phyloP scores from a whole-genome alignment of 139 green algal species.

The Coelastrella sp. region DNA sequence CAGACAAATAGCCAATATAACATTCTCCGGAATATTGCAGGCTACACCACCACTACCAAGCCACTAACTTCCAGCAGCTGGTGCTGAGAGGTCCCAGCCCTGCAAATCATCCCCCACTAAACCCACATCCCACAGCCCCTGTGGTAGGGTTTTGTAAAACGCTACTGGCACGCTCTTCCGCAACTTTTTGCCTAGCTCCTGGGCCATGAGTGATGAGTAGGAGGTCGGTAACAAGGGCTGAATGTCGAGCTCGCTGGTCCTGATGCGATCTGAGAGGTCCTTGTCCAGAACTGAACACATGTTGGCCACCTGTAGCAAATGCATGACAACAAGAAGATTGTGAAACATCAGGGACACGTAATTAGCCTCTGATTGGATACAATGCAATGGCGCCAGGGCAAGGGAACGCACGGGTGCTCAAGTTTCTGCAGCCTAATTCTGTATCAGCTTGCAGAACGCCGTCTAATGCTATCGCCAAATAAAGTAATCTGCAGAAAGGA shows the following conservation, averaged over 20 bases:
- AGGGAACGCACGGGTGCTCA: too few relatives aligned
- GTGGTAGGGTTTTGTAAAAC: constrained; percentile 46
- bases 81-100: constrained; percentile 1
- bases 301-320: constrained; percentile 71
- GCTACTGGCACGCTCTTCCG: constrained; percentile 65
- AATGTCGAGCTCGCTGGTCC: constrained; percentile 88
- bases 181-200: constrained; percentile 76
- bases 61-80: background rate
- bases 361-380: too few relatives aligned
- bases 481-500: too few relatives aligned
- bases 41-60: background rate
- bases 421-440: too few relatives aligned
- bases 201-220: constrained; percentile 80
- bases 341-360: too few relatives aligned
- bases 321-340: too few relatives aligned
- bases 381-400: too few relatives aligned
- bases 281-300: constrained; percentile 84
- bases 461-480: too few relatives aligned
- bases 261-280: constrained; percentile 85
- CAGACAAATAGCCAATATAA: too few relatives aligned
- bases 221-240: constrained; percentile 64
- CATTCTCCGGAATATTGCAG: too few relatives aligned
- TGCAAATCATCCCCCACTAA: constrained; percentile 22
- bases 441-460: too few relatives aligned
- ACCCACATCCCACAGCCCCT: constrained; percentile 9